Evolutionary conservation across 2,329 filamentous ascomycete genomes (phyloP).

Genomic region (Colletotrichum sp.): DNA sequence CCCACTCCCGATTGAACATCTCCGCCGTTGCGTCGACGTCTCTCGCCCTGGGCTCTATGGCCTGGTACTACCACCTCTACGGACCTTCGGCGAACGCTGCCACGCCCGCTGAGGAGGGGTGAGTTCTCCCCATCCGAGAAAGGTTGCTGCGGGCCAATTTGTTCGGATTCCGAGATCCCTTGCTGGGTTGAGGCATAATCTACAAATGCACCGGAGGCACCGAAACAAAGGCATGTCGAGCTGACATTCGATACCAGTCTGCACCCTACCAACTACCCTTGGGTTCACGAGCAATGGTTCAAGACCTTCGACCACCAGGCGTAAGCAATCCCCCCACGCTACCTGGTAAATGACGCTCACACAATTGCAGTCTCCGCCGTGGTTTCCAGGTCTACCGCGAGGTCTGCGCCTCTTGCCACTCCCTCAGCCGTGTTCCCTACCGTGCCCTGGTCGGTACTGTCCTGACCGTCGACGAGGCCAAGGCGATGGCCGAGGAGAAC

Average conservation of each 20-base stretch:
- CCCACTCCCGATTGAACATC: slow-evolving; percentile 83
- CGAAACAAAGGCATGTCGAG: background rate
- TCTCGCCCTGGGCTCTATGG: slow-evolving; percentile 85
- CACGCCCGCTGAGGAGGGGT: slow-evolving; percentile 98
- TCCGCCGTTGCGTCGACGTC: slow-evolving; percentile 87
- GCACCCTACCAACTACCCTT: slow-evolving; percentile 90
- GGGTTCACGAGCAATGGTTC: slow-evolving; percentile 89
- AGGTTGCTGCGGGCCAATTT: slow-evolving; percentile 4
- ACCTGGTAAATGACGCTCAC: slow-evolving; percentile 12
- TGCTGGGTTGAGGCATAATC: slow-evolving; percentile 22
- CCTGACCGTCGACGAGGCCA: slow-evolving; percentile 97
- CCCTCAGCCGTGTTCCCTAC: slow-evolving; percentile 92
- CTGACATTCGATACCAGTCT: slow-evolving; percentile 62
- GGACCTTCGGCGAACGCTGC: slow-evolving; percentile 86
- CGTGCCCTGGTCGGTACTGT: slow-evolving; percentile 87
- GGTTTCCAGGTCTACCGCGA: slow-evolving; percentile 99
- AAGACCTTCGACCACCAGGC: slow-evolving; percentile 98
- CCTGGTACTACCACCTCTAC: slow-evolving; percentile 98
- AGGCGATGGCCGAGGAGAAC: slow-evolving; percentile 95
- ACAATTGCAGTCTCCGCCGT: slow-evolving; percentile 79
- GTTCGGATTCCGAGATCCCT: slow-evolving; percentile 3
- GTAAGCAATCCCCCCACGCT: slow-evolving; percentile 60
- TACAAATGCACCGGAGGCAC: background rate
- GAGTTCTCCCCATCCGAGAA: slow-evolving; percentile 52
- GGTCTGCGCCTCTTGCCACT: slow-evolving; percentile 98